A percentile compares a stretch with the other conserved stretches of the same genome.
Conservation (phyloP, 192 early-diverging fungal species). For the Backusella tuberculispora region DNA sequence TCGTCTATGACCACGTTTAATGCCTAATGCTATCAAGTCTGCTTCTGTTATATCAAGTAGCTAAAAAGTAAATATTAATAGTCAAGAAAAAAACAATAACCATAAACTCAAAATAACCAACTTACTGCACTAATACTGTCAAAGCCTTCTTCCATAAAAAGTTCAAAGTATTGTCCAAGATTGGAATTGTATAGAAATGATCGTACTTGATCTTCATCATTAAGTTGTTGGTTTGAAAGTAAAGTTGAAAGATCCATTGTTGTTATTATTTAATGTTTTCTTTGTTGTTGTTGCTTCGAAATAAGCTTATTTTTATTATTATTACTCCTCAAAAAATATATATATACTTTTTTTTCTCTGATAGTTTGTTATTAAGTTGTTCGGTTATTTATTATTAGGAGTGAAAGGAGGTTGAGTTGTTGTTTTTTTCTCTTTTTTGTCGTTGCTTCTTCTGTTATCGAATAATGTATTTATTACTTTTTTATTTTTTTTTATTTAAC, state of each 20-base stretch:
- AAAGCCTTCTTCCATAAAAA: slow-evolving; percentile 45
- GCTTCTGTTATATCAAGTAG: slow-evolving; percentile 44
- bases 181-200: slow-evolving; percentile 29
- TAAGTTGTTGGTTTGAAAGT: neutral
- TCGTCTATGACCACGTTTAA: slow-evolving; percentile 49
- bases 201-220: slow-evolving; percentile 19
- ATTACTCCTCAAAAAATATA: too few relatives aligned
- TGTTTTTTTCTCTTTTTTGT: too few relatives aligned
- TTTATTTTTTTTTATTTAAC: too few relatives aligned
- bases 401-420: too few relatives aligned
- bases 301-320: too few relatives aligned
- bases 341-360: too few relatives aligned
- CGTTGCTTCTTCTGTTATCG: too few relatives aligned
- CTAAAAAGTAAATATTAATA: neutral
- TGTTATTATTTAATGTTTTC: neutral
- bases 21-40: slow-evolving; percentile 37
- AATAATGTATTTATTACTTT: too few relatives aligned
- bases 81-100: too few relatives aligned
- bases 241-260: slow-evolving; percentile 11
- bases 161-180: slow-evolving; percentile 40
- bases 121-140: slow-evolving; percentile 42
- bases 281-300: too few relatives aligned
- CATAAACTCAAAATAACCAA: neutral
- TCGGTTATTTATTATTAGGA: too few relatives aligned
- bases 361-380: too few relatives aligned